Conservation (phyloP, 805 yeast species). For the Saccharomycopsis javanensis region DNA sequence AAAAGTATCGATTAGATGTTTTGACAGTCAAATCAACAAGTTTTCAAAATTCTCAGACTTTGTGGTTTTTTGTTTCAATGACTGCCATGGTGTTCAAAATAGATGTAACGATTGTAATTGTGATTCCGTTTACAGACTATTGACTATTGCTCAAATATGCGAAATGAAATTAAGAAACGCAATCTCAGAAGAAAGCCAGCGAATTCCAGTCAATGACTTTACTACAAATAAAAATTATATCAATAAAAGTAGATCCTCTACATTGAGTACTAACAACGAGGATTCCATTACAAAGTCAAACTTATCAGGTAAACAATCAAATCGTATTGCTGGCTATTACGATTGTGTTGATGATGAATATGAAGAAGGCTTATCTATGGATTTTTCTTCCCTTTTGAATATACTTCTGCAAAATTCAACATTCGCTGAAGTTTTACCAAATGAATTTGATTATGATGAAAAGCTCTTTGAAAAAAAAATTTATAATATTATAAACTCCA, state of each 20-base stretch:
- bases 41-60: slow-evolving; percentile 66
- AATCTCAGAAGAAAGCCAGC: background rate
- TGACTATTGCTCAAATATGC: slow-evolving; percentile 35
- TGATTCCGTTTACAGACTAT: slow-evolving; percentile 30
- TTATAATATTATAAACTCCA: background rate
- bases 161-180: slow-evolving; percentile 15
- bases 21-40: slow-evolving; percentile 79
- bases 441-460: background rate
- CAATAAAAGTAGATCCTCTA: background rate
- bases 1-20: slow-evolving; percentile 24
- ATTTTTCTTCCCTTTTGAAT: background rate
- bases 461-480: background rate
- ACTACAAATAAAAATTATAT: too few species aligned
- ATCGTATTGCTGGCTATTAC: background rate
- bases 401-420: background rate
- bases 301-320: background rate
- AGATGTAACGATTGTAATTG: slow-evolving; percentile 25
- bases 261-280: background rate
- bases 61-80: slow-evolving; percentile 59
- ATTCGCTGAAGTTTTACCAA: background rate
- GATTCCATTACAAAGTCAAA: slow-evolving; percentile 24
- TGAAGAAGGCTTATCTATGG: background rate
- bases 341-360: background rate
- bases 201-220: background rate
- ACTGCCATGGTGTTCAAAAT: slow-evolving; percentile 25